A percentile compares a stretch with the other conserved stretches of the same genome.
Evolutionary conservation across 805 yeast genomes (phyloP).

Genomic region (Candida endomychidarum): DNA sequence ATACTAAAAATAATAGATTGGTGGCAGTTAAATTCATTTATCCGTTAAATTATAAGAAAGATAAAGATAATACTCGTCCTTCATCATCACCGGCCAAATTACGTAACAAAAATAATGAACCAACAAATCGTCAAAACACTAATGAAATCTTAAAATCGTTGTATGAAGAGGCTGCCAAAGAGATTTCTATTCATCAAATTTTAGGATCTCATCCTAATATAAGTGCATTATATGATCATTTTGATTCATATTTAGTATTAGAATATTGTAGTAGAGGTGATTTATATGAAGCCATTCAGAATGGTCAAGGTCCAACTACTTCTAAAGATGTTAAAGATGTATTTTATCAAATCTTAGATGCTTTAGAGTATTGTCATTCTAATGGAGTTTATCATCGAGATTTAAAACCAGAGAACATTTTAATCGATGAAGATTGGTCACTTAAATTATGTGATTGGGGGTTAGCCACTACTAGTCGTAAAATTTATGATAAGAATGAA

Average conservation of each 20-base stretch:
- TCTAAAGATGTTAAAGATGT: conserved; percentile 57
- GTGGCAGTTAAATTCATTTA: conserved; percentile 88
- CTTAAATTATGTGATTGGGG: conserved; percentile 62
- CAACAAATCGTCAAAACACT: conserved; percentile 10
- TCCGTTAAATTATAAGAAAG: conserved; percentile 46
- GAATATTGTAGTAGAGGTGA: conserved; percentile 90
- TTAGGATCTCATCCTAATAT: conserved; percentile 54
- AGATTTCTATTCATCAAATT: conserved; percentile 61
- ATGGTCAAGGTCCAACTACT: conserved; percentile 59
- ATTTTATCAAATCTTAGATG: conserved; percentile 49
- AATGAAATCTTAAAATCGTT: conserved; percentile 28
- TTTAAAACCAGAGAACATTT: conserved; percentile 57
- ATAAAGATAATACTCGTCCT: conserved; percentile 21
- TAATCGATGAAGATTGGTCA: conserved; percentile 55
- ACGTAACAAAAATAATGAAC: conserved; percentile 10
- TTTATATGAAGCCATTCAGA: conserved; percentile 73
- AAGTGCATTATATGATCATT: conserved; percentile 46
- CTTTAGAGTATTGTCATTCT: conserved; percentile 51
- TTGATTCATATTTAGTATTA: conserved; percentile 55
- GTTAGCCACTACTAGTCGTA: conserved; percentile 50
- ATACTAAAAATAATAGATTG: conserved; percentile 48
- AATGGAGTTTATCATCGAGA: conserved; percentile 54
- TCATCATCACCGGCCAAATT: conserved; percentile 39
- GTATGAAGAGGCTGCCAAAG: conserved; percentile 62
- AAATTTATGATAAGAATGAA: conserved; percentile 53